Base-by-base conservation (phyloP, 495 filamentous ascomycete genomes). In the Penicillium malachiteum region DNA sequence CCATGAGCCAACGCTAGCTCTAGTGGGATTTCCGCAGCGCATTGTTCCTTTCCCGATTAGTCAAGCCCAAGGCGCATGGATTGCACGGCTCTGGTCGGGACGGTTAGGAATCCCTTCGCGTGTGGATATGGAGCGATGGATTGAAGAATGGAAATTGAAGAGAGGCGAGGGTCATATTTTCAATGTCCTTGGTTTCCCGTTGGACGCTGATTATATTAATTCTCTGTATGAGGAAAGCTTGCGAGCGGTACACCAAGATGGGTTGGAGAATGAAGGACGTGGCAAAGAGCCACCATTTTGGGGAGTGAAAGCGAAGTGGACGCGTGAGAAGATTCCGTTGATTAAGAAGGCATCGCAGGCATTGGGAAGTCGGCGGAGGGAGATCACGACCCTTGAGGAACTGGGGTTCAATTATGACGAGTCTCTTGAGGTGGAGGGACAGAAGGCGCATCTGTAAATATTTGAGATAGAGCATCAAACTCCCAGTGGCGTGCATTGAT, bases 41-140 rank as follows among this genome's bases (percentile, higher is more conserved):
- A 51, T 56, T 31, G 54, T 56, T 0, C 54, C 54, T 31, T 56
- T 56, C 41, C 48, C 48, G 7, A 38, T 56, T 12, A 56, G 47
- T n/a, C 54, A 56, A 33, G 54, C 54, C 0, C 54, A 56, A 33
- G 54, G 54, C 3, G 54, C 54, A 2, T 56, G 54, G 54, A 32
- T 56, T 18, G 54, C 54, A 47, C 54, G 54, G 37, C 40, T 56
- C 5, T 46, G 51, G 7, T 51, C 54, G 2, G 54, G 54, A 10
- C 39, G 54, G 17, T 11, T 56, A 0, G 11, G 14, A 1, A 33
- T 56, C 12, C 54, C 54, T 38, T 47, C 54, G 1, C 14, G 32
- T 9, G 7, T 31, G 5, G 54, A 51, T 11, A 56, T 56, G 54
- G 48, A 56, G 32, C 40, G 31, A 10, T 56, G 54, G 54, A 51